A percentile compares a stretch with the other conserved stretches of the same genome.
phyloP scores from a whole-genome alignment of 2,329 filamentous ascomycete genomes.

The Aureobasidium zeae region DNA sequence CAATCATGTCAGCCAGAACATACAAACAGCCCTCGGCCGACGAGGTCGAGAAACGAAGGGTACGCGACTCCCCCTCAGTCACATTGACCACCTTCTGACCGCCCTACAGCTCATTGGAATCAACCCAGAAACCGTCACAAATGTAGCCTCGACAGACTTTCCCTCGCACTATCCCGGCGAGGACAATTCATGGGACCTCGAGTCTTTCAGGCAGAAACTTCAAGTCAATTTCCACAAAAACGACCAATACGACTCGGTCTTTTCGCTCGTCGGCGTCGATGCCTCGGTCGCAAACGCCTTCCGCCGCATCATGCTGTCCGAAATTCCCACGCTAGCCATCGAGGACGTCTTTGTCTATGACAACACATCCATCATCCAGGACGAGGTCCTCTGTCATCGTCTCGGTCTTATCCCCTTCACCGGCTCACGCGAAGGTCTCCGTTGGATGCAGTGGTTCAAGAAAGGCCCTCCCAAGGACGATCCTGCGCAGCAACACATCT shows the following conservation, averaged over 20 bases:
- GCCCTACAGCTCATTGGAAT: slow-evolving; percentile 60
- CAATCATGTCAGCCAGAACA: slow-evolving; percentile 10
- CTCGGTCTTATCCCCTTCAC: slow-evolving; percentile 85
- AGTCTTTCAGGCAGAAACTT: slow-evolving; percentile 61
- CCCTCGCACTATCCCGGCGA: slow-evolving; percentile 86
- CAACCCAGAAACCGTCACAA: slow-evolving; percentile 80
- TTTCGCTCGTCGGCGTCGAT: slow-evolving; percentile 87
- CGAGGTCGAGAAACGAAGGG: slow-evolving; percentile 50
- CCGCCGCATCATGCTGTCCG: slow-evolving; percentile 87
- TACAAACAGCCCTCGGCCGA: slow-evolving; percentile 30
- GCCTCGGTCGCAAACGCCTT: slow-evolving; percentile 94
- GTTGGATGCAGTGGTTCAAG: slow-evolving; percentile 73
- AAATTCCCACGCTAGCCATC: slow-evolving; percentile 89
- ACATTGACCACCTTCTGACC: neutral
- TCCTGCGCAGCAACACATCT: slow-evolving; percentile 35
- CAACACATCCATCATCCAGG: slow-evolving; percentile 96
- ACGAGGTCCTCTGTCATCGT: slow-evolving; percentile 87
- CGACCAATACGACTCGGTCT: slow-evolving; percentile 64
- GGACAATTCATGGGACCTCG: slow-evolving; percentile 68
- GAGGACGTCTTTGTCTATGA: slow-evolving; percentile 89
- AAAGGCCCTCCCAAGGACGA: slow-evolving; percentile 54
- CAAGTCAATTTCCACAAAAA: slow-evolving; percentile 78
- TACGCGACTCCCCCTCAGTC: slow-evolving; percentile 1
- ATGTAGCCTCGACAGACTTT: slow-evolving; percentile 84
- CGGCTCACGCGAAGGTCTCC: slow-evolving; percentile 66